phyloP scores from a whole-genome alignment of 176 grass and related monocot genomes.

The Carex scoparia region DNA sequence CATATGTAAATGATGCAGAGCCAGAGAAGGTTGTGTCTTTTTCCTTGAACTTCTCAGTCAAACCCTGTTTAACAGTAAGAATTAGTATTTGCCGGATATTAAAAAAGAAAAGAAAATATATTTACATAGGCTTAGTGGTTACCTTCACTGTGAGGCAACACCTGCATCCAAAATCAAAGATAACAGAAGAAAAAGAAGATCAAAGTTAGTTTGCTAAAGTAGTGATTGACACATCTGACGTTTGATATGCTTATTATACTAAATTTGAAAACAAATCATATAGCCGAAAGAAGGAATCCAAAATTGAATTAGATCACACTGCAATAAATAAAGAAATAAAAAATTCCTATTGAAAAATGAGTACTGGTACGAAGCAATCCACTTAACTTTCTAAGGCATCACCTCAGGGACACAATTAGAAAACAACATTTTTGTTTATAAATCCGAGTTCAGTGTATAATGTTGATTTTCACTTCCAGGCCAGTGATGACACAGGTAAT shows the following conservation, averaged over 20 bases:
- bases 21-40: constrained; percentile 61
- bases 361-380: neutral
- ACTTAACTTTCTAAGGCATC: neutral
- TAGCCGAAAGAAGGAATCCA: neutral
- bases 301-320: neutral
- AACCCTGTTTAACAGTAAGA: constrained; percentile 47
- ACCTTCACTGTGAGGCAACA: constrained; percentile 99
- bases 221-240: neutral
- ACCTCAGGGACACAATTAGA: neutral
- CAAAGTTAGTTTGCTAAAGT: neutral
- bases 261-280: neutral
- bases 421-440: neutral
- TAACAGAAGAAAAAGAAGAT: neutral
- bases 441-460: neutral
- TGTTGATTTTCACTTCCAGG: neutral
- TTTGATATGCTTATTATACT: neutral
- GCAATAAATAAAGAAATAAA: neutral
- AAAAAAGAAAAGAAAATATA: neutral
- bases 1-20: constrained; percentile 74
- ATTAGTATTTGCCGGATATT: constrained; percentile 5
- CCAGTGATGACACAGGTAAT: neutral
- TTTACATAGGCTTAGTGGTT: neutral
- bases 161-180: constrained; percentile 27
- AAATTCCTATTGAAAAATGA: neutral
- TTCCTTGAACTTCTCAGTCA: constrained; percentile 97